Evolutionary conservation across 2,329 filamentous ascomycete species (phyloP).

Genomic region (Pestalotiopsis sp.): DNA sequence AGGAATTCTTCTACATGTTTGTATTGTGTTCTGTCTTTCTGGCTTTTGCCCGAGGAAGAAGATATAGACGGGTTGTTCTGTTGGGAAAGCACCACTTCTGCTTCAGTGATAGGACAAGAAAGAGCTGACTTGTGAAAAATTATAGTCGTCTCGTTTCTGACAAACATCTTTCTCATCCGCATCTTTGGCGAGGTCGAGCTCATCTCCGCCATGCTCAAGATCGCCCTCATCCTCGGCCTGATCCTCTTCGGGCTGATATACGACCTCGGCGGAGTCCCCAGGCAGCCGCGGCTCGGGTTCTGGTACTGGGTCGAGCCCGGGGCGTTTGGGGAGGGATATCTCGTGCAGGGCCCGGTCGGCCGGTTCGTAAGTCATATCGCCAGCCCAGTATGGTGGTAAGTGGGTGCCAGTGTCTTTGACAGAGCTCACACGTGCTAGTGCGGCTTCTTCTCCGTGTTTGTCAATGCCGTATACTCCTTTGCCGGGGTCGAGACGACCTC

Average conservation of each 20-base stretch:
- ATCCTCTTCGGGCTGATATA: conserved; percentile 51
- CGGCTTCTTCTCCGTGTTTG: conserved; percentile 37
- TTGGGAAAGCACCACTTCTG: not conserved
- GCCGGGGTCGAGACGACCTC: conserved; percentile 37
- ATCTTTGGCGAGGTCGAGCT: conserved; percentile 15
- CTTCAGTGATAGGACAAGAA: not conserved
- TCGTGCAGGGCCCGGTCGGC: conserved; percentile 28
- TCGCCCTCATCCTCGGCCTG: conserved; percentile 48
- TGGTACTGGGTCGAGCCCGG: conserved; percentile 53
- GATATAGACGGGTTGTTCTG: not conserved
- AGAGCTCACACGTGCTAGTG: not conserved
- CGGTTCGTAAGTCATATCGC: conserved; percentile 31
- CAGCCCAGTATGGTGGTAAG: not conserved
- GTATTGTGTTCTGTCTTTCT: not conserved
- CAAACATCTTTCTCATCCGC: conserved; percentile 8
- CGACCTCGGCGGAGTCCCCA: conserved; percentile 51
- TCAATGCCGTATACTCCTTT: conserved; percentile 30
- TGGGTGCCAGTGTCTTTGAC: not conserved
- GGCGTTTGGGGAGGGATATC: conserved; percentile 46
- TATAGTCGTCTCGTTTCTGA: not conserved
- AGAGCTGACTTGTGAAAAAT: not conserved
- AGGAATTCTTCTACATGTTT: not conserved
- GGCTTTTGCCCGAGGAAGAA: not conserved
- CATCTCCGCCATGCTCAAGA: conserved; percentile 12
- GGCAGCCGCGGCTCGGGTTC: conserved; percentile 52